Percentiles rank a stretch among this genome's conserved stretches.
These are phyloP conservation scores for Russula virescens DNA, from an alignment of 768 basidiomycete genomes.

Conservation along the genomic window DNA sequence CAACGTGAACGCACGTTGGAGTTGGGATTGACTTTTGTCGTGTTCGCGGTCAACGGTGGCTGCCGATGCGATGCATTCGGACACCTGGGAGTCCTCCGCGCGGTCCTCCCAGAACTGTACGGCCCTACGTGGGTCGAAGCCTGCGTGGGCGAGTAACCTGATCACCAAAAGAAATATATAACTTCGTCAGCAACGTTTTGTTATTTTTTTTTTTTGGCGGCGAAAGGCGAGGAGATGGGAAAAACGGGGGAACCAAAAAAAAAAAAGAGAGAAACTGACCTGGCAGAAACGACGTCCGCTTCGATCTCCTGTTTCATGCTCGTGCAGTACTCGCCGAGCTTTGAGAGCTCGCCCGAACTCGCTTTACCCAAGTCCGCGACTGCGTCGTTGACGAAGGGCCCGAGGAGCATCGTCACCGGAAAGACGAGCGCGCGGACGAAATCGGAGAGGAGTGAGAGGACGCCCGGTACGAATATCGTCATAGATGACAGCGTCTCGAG, in stretches of 20 bases:
- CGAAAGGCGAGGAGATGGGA: background rate
- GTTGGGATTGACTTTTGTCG: constrained; percentile 25
- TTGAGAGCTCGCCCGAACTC: constrained; percentile 68
- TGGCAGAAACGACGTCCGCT: constrained; percentile 82
- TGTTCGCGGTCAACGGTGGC: constrained; percentile 27
- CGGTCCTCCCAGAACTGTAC: constrained; percentile 78
- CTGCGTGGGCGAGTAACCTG: constrained; percentile 88
- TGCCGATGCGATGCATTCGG: constrained; percentile 38
- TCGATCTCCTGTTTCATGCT: constrained; percentile 84
- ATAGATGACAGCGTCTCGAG: constrained; percentile 85
- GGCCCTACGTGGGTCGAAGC: constrained; percentile 81
- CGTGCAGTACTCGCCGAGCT: constrained; percentile 69
- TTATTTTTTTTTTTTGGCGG: background rate
- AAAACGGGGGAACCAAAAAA: background rate
- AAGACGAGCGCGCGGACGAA: constrained; percentile 73
- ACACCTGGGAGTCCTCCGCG: constrained; percentile 32
- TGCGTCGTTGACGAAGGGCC: constrained; percentile 94
- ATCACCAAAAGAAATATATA: background rate
- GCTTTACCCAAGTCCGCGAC: constrained; percentile 75
- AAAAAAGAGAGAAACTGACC: constrained; percentile 40
- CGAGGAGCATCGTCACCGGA: constrained; percentile 85
- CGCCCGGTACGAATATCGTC: constrained; percentile 75
- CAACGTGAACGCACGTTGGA: constrained; percentile 30
- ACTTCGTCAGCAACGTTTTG: constrained; percentile 6
- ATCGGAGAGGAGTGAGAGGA: constrained; percentile 73